Conservation (phyloP, 2,329 filamentous ascomycete genomes). For the Cytospora chrysosperma region DNA sequence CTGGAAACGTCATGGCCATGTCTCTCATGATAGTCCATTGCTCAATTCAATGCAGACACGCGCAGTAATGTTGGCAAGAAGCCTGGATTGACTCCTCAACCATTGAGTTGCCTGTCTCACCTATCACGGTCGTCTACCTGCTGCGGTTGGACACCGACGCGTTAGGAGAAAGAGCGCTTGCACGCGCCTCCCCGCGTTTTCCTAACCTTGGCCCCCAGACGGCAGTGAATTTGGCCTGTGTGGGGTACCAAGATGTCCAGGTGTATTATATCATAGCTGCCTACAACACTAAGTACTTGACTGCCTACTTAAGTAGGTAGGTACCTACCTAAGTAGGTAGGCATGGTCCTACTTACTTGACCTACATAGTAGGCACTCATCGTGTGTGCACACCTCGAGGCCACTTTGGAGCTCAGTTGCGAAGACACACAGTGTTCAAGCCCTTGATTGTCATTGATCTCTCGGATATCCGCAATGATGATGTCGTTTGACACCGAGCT, state of each 20-base stretch:
- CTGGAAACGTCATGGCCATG: conserved; percentile 62
- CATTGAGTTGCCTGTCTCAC: neutral
- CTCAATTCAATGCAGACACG: neutral
- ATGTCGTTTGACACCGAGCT: neutral
- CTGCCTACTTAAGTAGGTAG: neutral
- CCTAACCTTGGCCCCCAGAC: neutral
- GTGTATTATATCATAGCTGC: neutral
- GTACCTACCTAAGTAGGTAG: neutral
- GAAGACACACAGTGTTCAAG: neutral
- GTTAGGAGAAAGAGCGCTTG: neutral
- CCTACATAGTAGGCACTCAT: too few species aligned
- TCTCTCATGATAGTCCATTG: conserved; percentile 59
- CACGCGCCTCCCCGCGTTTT: conserved; percentile 16
- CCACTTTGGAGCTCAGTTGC: neutral
- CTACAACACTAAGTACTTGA: too few species aligned
- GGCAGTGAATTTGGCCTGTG: neutral
- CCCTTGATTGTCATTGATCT: neutral
- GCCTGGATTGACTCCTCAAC: neutral
- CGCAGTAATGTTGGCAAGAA: neutral
- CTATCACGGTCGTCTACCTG: neutral
- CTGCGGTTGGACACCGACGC: neutral
- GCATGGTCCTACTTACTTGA: too few species aligned
- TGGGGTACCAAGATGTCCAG: conserved; percentile 13
- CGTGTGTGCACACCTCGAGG: neutral
- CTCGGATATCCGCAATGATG: neutral